Percentiles rank a stretch among this genome's conserved stretches.
phyloP scores from a whole-genome alignment of 208 protist species.

The Wallacemonas sp. region DNA sequence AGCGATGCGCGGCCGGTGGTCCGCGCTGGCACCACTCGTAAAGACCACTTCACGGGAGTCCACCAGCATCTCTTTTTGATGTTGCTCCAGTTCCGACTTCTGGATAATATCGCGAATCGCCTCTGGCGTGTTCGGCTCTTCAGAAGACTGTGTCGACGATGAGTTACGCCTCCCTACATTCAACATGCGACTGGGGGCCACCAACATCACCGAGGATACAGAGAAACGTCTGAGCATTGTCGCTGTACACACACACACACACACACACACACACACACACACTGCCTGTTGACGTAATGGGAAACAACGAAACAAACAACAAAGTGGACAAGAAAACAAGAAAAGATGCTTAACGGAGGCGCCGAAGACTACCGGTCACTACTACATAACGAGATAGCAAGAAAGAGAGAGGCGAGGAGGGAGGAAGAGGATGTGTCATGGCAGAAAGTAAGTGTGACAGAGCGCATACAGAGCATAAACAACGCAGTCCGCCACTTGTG shows the following conservation, averaged over 20 bases:
- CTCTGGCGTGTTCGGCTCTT: slow-evolving; percentile 47
- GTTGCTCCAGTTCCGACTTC: slow-evolving; percentile 54
- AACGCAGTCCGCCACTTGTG: too few relatives aligned
- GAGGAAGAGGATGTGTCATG: too few relatives aligned
- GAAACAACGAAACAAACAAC: too few relatives aligned
- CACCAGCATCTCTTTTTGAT: slow-evolving; percentile 51
- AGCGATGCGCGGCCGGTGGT: slow-evolving; percentile 80
- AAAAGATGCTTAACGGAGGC: too few relatives aligned
- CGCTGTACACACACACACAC: neutral
- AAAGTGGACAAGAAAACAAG: too few relatives aligned
- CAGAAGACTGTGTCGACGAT: slow-evolving; percentile 6
- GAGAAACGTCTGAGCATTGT: slow-evolving; percentile 7
- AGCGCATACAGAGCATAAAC: too few relatives aligned
- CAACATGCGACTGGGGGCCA: neutral
- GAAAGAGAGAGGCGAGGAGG: too few relatives aligned
- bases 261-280: too few relatives aligned
- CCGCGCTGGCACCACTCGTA: slow-evolving; percentile 65
- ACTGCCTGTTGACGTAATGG: too few relatives aligned
- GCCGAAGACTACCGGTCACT: too few relatives aligned
- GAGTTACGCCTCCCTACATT: neutral
- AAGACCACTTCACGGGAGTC: slow-evolving; percentile 80
- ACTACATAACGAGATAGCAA: too few relatives aligned
- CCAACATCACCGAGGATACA: neutral
- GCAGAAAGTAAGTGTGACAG: too few relatives aligned
- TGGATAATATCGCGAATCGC: slow-evolving; percentile 55